Evolutionary conservation across 2,329 filamentous ascomycete genomes (phyloP).

Genomic region (Beauveria varroae): DNA sequence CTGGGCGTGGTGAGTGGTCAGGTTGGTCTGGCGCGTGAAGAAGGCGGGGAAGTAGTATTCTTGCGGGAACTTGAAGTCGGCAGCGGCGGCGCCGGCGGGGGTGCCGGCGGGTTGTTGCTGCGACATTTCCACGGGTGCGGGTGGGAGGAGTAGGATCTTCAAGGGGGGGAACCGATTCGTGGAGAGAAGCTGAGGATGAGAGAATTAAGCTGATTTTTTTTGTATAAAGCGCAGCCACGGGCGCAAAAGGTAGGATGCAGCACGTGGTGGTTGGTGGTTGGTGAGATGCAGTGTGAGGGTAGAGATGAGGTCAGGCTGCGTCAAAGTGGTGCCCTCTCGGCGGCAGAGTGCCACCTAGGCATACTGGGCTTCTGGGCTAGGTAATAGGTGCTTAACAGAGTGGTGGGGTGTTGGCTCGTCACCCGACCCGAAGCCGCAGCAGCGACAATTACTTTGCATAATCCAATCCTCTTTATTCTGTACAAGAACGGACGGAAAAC

Average conservation of each 20-base stretch:
- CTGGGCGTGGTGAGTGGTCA: conserved; percentile 65
- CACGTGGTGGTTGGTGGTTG: background rate
- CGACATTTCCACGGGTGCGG: background rate
- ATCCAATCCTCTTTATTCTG: background rate
- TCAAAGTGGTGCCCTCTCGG: background rate
- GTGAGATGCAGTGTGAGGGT: background rate
- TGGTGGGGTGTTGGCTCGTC: background rate
- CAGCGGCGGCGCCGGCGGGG: conserved; percentile 3
- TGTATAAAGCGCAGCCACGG: no score
- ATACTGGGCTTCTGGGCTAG: no score
- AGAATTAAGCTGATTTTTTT: no score
- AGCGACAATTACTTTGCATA: background rate
- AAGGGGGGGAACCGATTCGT: background rate
- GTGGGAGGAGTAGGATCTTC: background rate
- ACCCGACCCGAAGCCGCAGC: background rate
- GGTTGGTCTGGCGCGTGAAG: conserved; percentile 74
- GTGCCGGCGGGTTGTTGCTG: background rate
- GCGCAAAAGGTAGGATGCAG: no score
- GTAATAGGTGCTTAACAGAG: no score
- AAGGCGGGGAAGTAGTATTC: conserved; percentile 75
- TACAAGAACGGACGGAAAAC: no score
- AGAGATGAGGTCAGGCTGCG: background rate
- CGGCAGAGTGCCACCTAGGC: background rate
- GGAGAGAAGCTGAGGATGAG: no score
- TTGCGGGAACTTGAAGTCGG: conserved; percentile 48